Percentiles rank a stretch among this genome's conserved stretches.
Conservation (phyloP, 495 filamentous ascomycete genomes). For the Daldinia grandis region DNA sequence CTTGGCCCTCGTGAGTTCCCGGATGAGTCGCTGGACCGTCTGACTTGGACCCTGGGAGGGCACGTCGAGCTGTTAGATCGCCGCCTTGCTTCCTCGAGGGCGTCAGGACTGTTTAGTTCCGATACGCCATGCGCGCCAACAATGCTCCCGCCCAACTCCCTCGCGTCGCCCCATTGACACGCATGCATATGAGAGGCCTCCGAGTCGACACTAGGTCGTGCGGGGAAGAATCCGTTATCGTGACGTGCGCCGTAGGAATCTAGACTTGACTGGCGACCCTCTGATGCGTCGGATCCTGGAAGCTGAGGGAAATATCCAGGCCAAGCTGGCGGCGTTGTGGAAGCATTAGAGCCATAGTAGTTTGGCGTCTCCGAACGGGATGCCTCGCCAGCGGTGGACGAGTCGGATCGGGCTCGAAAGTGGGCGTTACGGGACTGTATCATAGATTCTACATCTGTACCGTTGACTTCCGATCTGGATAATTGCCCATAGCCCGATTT, state of each 20-base stretch:
- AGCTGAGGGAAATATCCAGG: slow-evolving; percentile 7
- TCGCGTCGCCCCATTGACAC: slow-evolving; percentile 51
- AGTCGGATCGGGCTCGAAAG: slow-evolving; percentile 26
- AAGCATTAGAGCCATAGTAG: slow-evolving; percentile 30
- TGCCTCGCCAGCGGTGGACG: slow-evolving; percentile 19
- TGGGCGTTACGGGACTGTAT: slow-evolving; percentile 16
- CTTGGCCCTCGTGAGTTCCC: slow-evolving; percentile 7
- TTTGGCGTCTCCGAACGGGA: slow-evolving; percentile 40
- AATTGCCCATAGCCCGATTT: slow-evolving; percentile 36
- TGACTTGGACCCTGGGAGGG: slow-evolving; percentile 4
- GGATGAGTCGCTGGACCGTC: slow-evolving; percentile 32
- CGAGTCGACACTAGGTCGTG: slow-evolving; percentile 47
- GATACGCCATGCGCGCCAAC: slow-evolving; percentile 40
- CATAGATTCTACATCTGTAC: slow-evolving; percentile 25
- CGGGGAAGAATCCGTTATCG: slow-evolving; percentile 39
- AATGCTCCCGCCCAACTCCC: slow-evolving; percentile 50
- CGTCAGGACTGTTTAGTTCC: slow-evolving; percentile 41
- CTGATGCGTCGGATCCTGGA: slow-evolving; percentile 22
- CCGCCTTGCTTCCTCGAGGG: slow-evolving; percentile 24
- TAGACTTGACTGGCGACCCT: slow-evolving; percentile 45
- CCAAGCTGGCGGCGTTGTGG: slow-evolving; percentile 35
- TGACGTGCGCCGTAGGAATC: slow-evolving; percentile 44
- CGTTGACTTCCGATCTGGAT: slow-evolving; percentile 41
- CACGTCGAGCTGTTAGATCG: slow-evolving; percentile 32
- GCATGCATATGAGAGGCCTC: slow-evolving; percentile 42